Conservation (phyloP, 1,284 basidiomycete genomes). For the Cerioporus squamosus region DNA sequence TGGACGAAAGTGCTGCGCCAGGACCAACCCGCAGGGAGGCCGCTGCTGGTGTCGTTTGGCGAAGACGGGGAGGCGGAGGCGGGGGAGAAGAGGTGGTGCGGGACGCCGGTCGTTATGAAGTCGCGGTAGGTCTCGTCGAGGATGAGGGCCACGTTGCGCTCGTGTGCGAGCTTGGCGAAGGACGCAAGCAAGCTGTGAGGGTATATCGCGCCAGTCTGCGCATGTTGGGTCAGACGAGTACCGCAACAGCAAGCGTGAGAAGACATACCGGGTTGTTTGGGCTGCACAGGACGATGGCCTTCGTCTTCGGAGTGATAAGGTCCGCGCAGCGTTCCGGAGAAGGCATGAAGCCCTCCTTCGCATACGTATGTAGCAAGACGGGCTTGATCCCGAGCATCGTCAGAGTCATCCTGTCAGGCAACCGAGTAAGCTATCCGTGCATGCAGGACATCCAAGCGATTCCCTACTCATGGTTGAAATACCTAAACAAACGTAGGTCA, state of each 20-base stretch:
- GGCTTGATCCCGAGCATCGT: constrained; percentile 68
- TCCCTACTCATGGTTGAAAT: too few relatives aligned
- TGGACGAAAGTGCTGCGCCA: constrained; percentile 75
- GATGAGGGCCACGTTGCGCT: constrained; percentile 71
- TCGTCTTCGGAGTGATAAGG: constrained; percentile 62
- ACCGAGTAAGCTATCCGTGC: too few relatives aligned
- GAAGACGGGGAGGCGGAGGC: neutral
- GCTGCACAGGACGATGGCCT: constrained; percentile 76
- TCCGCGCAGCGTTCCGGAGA: constrained; percentile 50
- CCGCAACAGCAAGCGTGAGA: constrained; percentile 21
- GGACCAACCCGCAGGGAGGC: constrained; percentile 34
- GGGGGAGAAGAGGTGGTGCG: constrained; percentile 57
- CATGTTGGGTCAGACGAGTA: neutral
- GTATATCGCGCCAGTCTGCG: constrained; percentile 81
- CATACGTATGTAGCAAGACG: constrained; percentile 62
- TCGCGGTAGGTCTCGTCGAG: constrained; percentile 92
- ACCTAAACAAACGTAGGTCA: too few relatives aligned
- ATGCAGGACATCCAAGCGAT: neutral
- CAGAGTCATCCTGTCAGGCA: constrained; percentile 65
- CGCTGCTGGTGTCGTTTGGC: too few relatives aligned
- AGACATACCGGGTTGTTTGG: constrained; percentile 72
- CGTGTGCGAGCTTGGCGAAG: constrained; percentile 67
- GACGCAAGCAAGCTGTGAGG: constrained; percentile 59
- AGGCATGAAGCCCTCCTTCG: constrained; percentile 64
- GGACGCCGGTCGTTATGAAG: constrained; percentile 62